phyloP scores from a whole-genome alignment of 192 early-diverging fungal species.

The Cetraspora pellucida region DNA sequence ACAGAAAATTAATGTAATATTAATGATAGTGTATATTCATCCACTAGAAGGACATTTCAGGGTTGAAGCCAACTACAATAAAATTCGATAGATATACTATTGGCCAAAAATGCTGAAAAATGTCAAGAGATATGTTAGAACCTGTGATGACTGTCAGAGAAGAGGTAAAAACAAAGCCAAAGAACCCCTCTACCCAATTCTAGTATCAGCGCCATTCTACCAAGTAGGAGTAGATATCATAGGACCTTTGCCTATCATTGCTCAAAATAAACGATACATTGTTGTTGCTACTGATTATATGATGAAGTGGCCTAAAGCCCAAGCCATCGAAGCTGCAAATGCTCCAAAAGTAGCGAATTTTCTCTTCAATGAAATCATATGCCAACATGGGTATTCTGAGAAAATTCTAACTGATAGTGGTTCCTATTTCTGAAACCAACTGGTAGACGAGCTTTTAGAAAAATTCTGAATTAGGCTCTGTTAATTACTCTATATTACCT shows the following conservation, averaged over 20 bases:
- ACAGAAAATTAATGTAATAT: too few relatives aligned
- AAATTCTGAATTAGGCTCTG: not conserved
- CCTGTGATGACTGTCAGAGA: not conserved
- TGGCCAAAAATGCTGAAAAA: not conserved
- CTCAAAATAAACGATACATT: constrained; percentile 30
- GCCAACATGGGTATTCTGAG: constrained; percentile 36
- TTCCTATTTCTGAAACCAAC: constrained; percentile 31
- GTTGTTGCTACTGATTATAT: constrained; percentile 37
- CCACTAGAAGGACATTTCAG: too few relatives aligned
- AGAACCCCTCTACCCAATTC: not conserved
- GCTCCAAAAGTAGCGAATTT: constrained; percentile 30
- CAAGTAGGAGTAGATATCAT: constrained; percentile 13
- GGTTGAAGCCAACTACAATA: too few relatives aligned
- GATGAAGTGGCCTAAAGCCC: constrained; percentile 39
- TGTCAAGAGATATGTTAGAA: not conserved
- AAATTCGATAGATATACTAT: too few relatives aligned
- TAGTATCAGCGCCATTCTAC: not conserved
- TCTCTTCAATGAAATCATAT: constrained; percentile 37
- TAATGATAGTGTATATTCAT: too few relatives aligned
- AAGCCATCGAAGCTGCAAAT: constrained; percentile 28
- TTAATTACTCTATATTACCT: not conserved
- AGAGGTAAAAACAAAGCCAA: not conserved
- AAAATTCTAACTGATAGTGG: constrained; percentile 36
- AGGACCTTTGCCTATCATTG: constrained; percentile 1
- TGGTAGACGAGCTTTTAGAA: not conserved